Conservation (phyloP, 176 grass and related monocot genomes). For the Calamus simplicifolius region DNA sequence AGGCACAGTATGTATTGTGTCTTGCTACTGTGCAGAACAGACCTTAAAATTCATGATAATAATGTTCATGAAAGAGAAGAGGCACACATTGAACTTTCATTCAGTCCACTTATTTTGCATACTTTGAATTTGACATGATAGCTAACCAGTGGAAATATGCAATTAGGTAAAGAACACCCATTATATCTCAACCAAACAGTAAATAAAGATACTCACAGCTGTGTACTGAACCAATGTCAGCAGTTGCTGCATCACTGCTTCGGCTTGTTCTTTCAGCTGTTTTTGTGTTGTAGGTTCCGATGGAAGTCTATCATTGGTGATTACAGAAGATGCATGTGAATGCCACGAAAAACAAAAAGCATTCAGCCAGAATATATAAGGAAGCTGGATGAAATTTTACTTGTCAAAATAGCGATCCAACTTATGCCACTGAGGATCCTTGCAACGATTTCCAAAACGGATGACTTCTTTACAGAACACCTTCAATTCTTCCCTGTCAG, state of each 20-base stretch:
- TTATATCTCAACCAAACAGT: constrained; percentile 6
- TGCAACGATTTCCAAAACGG: constrained; percentile 96
- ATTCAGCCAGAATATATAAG: constrained; percentile 10
- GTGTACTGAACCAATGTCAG: constrained; percentile 76
- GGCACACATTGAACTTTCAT: too few relatives aligned
- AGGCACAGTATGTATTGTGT: too few relatives aligned
- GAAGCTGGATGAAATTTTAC: constrained; percentile 35
- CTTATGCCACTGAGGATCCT: constrained; percentile 98
- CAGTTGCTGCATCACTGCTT: constrained; percentile 74
- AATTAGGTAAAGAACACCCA: not conserved
- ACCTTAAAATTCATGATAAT: too few relatives aligned
- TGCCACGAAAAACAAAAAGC: constrained; percentile 14
- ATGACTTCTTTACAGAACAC: constrained; percentile 86
- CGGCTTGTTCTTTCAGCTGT: constrained; percentile 71
- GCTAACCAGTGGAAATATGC: too few relatives aligned
- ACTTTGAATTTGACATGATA: too few relatives aligned
- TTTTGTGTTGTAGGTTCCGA: constrained; percentile 65
- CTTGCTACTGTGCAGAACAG: too few relatives aligned
- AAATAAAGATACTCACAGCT: constrained; percentile 58
- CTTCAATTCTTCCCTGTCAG: constrained; percentile 83
- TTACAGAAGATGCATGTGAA: constrained; percentile 14
- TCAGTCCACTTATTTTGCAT: too few relatives aligned
- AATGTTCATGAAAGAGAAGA: too few relatives aligned
- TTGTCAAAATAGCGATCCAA: constrained; percentile 94
- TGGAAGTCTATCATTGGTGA: constrained; percentile 44